Conservation (phyloP, 2,329 filamentous ascomycete species). For the Davidsoniella neocaledoniae region DNA sequence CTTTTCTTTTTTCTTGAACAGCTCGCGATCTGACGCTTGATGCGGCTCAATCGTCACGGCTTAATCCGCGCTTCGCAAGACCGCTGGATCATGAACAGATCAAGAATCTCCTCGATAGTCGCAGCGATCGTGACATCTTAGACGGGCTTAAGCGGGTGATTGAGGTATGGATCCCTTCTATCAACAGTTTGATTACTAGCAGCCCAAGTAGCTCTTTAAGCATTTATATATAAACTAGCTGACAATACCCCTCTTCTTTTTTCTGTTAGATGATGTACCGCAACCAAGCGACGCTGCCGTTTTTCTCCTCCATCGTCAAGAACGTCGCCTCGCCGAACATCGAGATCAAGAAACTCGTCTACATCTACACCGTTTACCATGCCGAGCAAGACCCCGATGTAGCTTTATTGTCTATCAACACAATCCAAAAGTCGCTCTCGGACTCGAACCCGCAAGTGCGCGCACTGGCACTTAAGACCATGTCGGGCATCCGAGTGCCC, state of each 20-base stretch:
- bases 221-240: neutral
- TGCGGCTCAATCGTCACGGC: conserved; percentile 76
- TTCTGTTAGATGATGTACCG: conserved; percentile 78
- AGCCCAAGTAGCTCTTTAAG: neutral
- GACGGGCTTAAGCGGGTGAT: conserved; percentile 82
- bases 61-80: conserved; percentile 41
- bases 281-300: conserved; percentile 70
- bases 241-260: neutral
- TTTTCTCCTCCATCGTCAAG: conserved; percentile 97
- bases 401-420: conserved; percentile 91
- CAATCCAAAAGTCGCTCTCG: conserved; percentile 92
- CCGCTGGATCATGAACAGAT: conserved; percentile 67
- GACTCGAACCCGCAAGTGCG: conserved; percentile 82
- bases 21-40: conserved; percentile 95
- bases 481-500: conserved; percentile 93
- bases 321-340: conserved; percentile 89
- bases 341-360: conserved; percentile 94
- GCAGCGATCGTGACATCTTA: conserved; percentile 80
- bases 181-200: neutral
- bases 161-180: conserved; percentile 41
- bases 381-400: conserved; percentile 93
- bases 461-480: conserved; percentile 82
- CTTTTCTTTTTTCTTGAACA: conserved; percentile 22
- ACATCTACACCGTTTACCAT: conserved; percentile 94
- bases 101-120: conserved; percentile 86